Base-by-base conservation (phyloP, 148 eudicot species). In the Pouteria glomerata region DNA sequence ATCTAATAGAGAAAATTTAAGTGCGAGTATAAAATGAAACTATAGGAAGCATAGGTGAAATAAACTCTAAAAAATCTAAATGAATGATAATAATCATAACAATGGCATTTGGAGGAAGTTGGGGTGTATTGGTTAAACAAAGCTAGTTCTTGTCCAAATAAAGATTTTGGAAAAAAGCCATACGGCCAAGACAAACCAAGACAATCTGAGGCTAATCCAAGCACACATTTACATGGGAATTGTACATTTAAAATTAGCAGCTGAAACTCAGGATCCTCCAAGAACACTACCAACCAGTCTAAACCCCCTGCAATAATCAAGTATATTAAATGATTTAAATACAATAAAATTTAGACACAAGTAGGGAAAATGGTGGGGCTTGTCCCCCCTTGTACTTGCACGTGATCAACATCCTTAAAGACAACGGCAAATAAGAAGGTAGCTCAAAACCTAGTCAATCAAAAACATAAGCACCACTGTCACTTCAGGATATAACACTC, bases 351-450 rank as follows among this genome's bases (percentile, higher is more conserved):
- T 63, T 74, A 71, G 27, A 77, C 79, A 74, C 74, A 68, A 63
- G 83, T 60, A 53, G 83, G 75, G 14, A 66, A 68, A 47, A 79
- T 67, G 26, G 60, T 63, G 35, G 77, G 41, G 53, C 74, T 69
- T 62, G 77, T 35, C 51, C 30, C 78, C 23, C 14, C 66, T 68
- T 69, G 62, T 16, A 45, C 79, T 52, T 68, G 74, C 70, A 63
- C 75, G 65, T 55, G 77, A 65, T 61, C 70, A 59, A 52, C 80
- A 60, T 69, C 84, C 86, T 80, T 77, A 48, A 4, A 69, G 51
- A 68, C 41, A 8, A 53, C 1, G 60, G 60, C 31, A 51, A 34
- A 45, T n/a, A 59, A 42, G 63, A 8, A 64, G 44, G 19, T 10
- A n/a, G 41, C 52, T 41, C 19, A 14, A 16, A 59, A 59, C 12